Evolutionary conservation across 805 yeast species (phyloP), one percentile per base, ranked within the genome.

Genomic region (Priceomyces melissophilus): DNA sequence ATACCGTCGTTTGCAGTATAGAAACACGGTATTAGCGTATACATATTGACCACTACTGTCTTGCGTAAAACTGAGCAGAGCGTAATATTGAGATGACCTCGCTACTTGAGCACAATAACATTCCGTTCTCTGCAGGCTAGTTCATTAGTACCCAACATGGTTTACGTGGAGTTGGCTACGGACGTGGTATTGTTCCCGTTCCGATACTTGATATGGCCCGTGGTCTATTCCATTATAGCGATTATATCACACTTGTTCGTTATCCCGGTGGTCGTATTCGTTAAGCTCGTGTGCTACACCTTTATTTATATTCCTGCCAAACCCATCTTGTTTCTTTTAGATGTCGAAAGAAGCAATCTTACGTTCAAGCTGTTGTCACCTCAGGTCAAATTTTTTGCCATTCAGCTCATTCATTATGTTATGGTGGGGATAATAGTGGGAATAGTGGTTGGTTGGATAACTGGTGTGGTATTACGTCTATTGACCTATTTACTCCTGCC

Each of bases 351-450:
- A 17, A 30, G 14, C 15, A 36, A n/a, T 13, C 30, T 31, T 4
- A 16, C 36, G 10, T 23, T 31, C 7, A n/a, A 12, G 5, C 30
- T 33, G 4, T 8, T 28, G 9, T 14, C 39, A 7, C 30, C 35
- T 5, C 41, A 43, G 10, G 7, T 40, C 4, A 34, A 16, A 27
- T 30, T 37, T 23, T 43, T 43, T 30, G 11, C 37, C 10, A 33
- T 34, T 8, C 29, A 29, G 13, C 30, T 43, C 3, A 34, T 28
- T 14, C 46, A 43, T 28, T 43, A 40, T 31, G 23, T 33, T 9
- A 37, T 43, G 43, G 46, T 40, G 17, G 43, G 41, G 14, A 12
- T 37, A 3, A 33, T 43, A 12, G 41, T 43, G 23, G 46, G 46
- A 7, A 13, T 31, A 1, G 15, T 40, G 11, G 41, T 37, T 10